Base-by-base conservation (phyloP, 805 yeast species). In the Nakazawaea peltata region DNA sequence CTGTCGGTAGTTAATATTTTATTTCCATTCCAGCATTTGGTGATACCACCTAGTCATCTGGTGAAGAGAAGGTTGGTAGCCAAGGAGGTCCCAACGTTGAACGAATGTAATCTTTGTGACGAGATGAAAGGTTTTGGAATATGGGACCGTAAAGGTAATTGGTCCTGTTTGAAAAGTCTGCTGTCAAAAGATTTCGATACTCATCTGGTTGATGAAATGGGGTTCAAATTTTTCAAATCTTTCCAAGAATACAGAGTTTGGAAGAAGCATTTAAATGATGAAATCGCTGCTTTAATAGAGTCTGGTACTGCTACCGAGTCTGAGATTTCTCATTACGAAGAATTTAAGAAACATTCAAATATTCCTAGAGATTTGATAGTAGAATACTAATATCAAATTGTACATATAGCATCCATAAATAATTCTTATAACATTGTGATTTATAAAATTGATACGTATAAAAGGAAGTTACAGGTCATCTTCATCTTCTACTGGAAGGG, bases 401-500 rank as follows among this genome's bases (percentile, higher is more conserved):
- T 13, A 16, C 15, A 10, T 15, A 28, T 10, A 7, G 14, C 30
- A 21, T 21, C 10, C 11, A n/a, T n/a, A n/a, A n/a, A n/a, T n/a
- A n/a, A n/a, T n/a, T n/a, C n/a, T 22, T 9, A 9, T 9, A 9
- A 22, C 25, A 22, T 22, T 22, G 12, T 22, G 25, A 22, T 9
- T 9, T n/a, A n/a, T n/a, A n/a, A 21, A 21, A 8, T 21, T 21
- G 7, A 8, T 21, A 21, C 7, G 23, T 21, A 21, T 21, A 21
- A 8, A 21, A 21, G 7, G 7, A 21, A 21, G n/a, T n/a, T n/a
- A n/a, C n/a, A n/a, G n/a, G n/a, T 48, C 53, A 4, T 50, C 57
- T 9, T 54, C 61, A 25, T 57, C 61, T 11, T 47, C 52, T 17
- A 50, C 45, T 21, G 54, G 56, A 26, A 68, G 49, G 0, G 63